Evolutionary conservation across 2,329 filamentous ascomycete species (phyloP).

Genomic region (Phyllosticta ampelicida): DNA sequence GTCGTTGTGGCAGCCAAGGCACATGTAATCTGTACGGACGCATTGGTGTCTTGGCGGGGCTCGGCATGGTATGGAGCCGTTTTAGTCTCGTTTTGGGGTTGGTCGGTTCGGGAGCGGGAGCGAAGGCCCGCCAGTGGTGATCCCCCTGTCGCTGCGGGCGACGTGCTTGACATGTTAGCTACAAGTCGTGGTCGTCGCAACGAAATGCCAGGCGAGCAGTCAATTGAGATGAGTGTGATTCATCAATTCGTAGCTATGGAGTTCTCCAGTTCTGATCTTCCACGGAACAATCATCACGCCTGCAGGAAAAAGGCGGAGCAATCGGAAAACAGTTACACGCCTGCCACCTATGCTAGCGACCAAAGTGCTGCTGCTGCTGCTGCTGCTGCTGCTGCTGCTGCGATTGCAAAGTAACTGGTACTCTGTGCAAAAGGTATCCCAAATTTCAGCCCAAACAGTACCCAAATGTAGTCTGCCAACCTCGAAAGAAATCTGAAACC

Average conservation of each 20-base stretch:
- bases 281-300: background rate
- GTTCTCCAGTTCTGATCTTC: background rate
- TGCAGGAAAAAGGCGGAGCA: background rate
- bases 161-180: background rate
- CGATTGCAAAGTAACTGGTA: background rate
- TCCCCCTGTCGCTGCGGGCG: background rate
- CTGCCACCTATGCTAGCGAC: background rate
- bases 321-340: background rate
- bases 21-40: background rate
- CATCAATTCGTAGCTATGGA: background rate
- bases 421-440: background rate
- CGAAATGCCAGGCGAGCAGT: background rate
- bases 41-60: background rate
- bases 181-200: background rate
- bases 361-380: background rate
- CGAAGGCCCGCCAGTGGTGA: slow-evolving; percentile 4
- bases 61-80: background rate
- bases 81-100: background rate
- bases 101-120: background rate
- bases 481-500: background rate
- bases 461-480: background rate
- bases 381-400: background rate
- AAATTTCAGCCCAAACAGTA: background rate
- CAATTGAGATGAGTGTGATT: background rate
- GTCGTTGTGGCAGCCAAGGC: background rate